A percentile compares a stretch with the other conserved stretches of the same genome.
These are phyloP conservation scores for Rhizopus arrhizus DNA, from an alignment of 371 early-diverging fungal species.

Conservation along the genomic window DNA sequence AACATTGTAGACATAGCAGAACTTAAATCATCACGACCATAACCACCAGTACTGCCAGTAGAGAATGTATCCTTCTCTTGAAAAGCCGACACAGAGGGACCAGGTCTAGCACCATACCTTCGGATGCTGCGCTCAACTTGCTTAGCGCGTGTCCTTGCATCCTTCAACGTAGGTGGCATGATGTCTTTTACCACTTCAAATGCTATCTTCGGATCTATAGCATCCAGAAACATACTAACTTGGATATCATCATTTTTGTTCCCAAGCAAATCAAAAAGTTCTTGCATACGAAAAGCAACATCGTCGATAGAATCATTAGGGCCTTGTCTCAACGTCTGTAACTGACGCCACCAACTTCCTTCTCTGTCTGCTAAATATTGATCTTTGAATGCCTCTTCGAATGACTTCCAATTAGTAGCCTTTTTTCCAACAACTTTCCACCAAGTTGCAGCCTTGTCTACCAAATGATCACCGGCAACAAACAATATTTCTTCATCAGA, in stretches of 20 bases:
- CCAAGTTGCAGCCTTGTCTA: no score
- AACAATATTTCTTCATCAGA: no score
- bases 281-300: slow-evolving; percentile 7
- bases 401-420: no score
- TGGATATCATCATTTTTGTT: slow-evolving; percentile 1
- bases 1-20: slow-evolving; percentile 4
- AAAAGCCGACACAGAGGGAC: not conserved
- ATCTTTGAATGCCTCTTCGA: no score
- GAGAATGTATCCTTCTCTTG: not conserved
- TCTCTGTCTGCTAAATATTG: no score
- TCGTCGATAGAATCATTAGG: slow-evolving; percentile 3
- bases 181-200: slow-evolving; percentile 16
- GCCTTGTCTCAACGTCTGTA: no score
- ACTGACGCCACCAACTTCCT: no score
- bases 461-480: no score
- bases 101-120: not conserved
- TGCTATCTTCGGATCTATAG: slow-evolving; percentile 10
- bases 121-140: slow-evolving; percentile 1
- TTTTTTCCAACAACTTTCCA: no score
- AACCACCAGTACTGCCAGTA: not conserved
- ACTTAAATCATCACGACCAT: not conserved
- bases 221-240: slow-evolving; percentile 17
- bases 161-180: not conserved
- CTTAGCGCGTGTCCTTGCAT: slow-evolving; percentile 2
- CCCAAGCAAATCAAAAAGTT: slow-evolving; percentile 10